A percentile compares a stretch with the other conserved stretches of the same genome.
Conservation (phyloP, 2,329 filamentous ascomycete genomes). For the Exserohilum turcica region DNA sequence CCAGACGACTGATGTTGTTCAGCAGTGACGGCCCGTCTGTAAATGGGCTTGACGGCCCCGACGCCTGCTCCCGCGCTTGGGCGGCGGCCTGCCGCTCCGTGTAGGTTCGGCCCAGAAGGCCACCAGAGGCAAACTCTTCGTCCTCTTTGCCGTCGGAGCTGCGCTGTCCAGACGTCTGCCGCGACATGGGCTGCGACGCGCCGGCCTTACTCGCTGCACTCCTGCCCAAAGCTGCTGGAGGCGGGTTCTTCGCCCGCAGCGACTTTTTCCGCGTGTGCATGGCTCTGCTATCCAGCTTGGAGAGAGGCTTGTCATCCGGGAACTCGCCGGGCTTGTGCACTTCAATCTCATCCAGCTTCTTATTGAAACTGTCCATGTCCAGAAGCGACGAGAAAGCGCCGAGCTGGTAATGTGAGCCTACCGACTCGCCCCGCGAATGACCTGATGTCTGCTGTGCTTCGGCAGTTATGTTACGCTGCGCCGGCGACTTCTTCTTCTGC, state of each 20-base stretch:
- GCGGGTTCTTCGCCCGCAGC: conserved; percentile 43
- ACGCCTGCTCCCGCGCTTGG: conserved; percentile 48
- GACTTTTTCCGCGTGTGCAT: conserved; percentile 47
- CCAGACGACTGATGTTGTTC: conserved; percentile 50
- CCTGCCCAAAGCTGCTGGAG: conserved; percentile 42
- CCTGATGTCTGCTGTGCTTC: conserved; percentile 23
- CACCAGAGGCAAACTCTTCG: conserved; percentile 53
- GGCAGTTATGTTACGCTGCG: conserved; percentile 28
- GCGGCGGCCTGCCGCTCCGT: conserved; percentile 52
- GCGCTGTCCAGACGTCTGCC: conserved; percentile 30
- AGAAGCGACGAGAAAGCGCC: conserved; percentile 72
- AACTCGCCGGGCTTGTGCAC: conserved; percentile 31
- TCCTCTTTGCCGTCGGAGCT: conserved; percentile 33
- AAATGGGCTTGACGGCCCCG: conserved; percentile 58
- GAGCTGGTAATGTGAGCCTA: conserved; percentile 63
- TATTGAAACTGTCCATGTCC: conserved; percentile 65
- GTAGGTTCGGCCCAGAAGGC: conserved; percentile 58
- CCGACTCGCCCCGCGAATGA: conserved; percentile 44
- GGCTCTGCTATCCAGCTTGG: conserved; percentile 31
- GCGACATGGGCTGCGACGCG: conserved; percentile 19
- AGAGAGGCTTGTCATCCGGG: conserved; percentile 33
- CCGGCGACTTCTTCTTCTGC: conserved; percentile 47
- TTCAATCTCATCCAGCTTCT: conserved; percentile 38
- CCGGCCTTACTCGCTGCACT: conserved; percentile 24
- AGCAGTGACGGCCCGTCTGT: conserved; percentile 63